Evolutionary conservation across 805 yeast genomes (phyloP).

Genomic region (Starmerella asiatica): DNA sequence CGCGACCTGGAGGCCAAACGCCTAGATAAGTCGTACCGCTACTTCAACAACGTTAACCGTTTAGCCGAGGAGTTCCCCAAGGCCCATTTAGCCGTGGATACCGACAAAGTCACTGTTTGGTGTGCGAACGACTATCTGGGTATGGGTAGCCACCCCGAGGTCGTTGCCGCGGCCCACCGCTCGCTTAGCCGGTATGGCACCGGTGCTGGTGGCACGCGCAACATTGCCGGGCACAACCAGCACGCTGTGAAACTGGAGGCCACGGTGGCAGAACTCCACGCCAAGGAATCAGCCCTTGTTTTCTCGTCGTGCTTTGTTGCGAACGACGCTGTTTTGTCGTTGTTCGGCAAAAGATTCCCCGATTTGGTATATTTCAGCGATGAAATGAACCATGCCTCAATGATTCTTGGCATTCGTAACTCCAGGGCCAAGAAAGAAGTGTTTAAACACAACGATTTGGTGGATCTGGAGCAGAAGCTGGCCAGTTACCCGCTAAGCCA

Average conservation of each 20-base stretch:
- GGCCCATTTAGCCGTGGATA: constrained; percentile 68
- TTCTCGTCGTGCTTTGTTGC: constrained; percentile 95
- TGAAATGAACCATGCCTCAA: constrained; percentile 89
- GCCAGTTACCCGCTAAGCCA: constrained; percentile 68
- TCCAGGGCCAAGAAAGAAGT: constrained; percentile 79
- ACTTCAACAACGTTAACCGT: constrained; percentile 92
- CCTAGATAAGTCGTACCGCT: constrained; percentile 82
- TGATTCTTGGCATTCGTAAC: constrained; percentile 91
- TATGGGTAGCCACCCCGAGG: constrained; percentile 71
- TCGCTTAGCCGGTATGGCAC: constrained; percentile 85
- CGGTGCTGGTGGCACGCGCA: constrained; percentile 98
- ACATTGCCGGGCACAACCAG: constrained; percentile 92
- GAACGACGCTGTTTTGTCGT: constrained; percentile 83
- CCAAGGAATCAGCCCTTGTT: constrained; percentile 88
- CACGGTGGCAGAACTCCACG: constrained; percentile 78
- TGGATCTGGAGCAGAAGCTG: constrained; percentile 66
- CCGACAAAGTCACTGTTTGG: constrained; percentile 93
- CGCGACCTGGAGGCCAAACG: constrained; percentile 61
- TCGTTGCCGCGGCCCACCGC: constrained; percentile 59
- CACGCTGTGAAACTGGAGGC: constrained; percentile 82
- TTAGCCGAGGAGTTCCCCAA: constrained; percentile 84
- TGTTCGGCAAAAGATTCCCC: constrained; percentile 81
- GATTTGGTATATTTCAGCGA: constrained; percentile 87
- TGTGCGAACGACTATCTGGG: constrained; percentile 97
- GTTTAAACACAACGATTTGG: constrained; percentile 80